phyloP scores from a whole-genome alignment of 768 basidiomycete species.

The Suillus lakei region DNA sequence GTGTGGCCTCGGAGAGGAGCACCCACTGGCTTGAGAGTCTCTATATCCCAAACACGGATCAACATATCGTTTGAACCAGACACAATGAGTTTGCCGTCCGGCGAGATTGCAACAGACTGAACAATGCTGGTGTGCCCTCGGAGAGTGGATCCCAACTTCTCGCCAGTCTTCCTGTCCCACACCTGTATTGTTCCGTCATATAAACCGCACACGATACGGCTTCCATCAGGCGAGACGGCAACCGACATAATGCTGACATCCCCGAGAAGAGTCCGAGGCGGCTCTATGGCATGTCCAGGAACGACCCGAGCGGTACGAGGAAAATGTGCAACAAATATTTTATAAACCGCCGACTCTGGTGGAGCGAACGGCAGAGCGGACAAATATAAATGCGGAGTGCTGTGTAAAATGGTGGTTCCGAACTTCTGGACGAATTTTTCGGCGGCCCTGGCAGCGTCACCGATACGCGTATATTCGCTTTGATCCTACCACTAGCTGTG shows the following conservation, averaged over 20 bases:
- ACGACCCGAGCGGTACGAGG: neutral
- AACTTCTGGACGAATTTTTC: constrained; percentile 19
- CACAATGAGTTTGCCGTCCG: neutral
- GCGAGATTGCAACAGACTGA: neutral
- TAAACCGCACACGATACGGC: neutral
- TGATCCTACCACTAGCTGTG: neutral
- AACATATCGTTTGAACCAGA: constrained; percentile 16
- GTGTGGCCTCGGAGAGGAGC: too few species aligned
- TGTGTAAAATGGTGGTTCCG: constrained; percentile 15
- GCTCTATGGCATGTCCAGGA: neutral
- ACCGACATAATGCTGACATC: neutral
- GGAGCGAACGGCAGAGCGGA: constrained; percentile 31
- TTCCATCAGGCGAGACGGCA: neutral
- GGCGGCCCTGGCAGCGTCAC: constrained; percentile 6
- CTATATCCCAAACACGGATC: constrained; percentile 5
- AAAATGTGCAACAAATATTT: neutral
- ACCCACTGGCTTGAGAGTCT: too few species aligned
- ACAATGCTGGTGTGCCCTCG: neutral
- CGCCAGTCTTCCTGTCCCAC: neutral
- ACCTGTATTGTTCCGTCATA: neutral
- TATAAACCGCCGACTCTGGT: constrained; percentile 19
- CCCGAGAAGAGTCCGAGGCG: neutral
- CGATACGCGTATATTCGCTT: neutral
- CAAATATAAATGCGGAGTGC: constrained; percentile 29
- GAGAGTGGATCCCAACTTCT: neutral